Evolutionary conservation across 306 rosid species (phyloP), one percentile per base, ranked within the genome.

Genomic region (Canavalia gladiata): DNA sequence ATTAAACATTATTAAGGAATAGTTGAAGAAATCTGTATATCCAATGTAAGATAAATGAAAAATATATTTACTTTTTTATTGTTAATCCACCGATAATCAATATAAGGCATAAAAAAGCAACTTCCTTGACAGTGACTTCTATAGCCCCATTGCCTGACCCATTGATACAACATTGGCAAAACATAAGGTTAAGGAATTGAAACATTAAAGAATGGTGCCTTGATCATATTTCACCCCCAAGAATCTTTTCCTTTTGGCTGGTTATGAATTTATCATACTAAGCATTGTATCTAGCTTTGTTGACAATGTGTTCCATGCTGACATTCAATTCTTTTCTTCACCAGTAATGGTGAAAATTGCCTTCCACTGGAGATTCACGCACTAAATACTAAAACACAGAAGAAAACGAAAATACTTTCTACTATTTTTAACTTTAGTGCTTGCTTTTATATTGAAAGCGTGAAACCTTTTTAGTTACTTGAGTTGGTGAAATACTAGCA

Each of bases 341-440:
- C 51, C 34, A 67, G 57, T 67, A 34, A n/a, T 30, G 11, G 51
- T 63, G 54, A 69, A 11, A 63, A 76, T 34, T 64, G 54, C 85
- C 43, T 42, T 58, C 73, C 76, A 47, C 81, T 76, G 60, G 73
- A 42, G 81, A 84, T 31, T 80, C 85, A 82, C 68, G 76, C 66
- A 68, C 77, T 74, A 50, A 30, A 59, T 34, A 68, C 76, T n/a
- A 31, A 55, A 39, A 50, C 50, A 41, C 64, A 59, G 60, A 52
- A 58, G 55, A 82, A 76, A 49, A 80, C 75, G n/a, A 33, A 67
- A 72, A 28, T 60, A 46, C 46, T 81, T 52, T 55, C 7, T 31
- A 59, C 76, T 89, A 71, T 77, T 72, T n/a, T 74, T 68, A 78
- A 80, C 81, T 70, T 33, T 63, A 31, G 70, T 39, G 33, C 35